Evolutionary conservation across 1,139 yeast genomes (phyloP).

Genomic region (Pichia sp.): DNA sequence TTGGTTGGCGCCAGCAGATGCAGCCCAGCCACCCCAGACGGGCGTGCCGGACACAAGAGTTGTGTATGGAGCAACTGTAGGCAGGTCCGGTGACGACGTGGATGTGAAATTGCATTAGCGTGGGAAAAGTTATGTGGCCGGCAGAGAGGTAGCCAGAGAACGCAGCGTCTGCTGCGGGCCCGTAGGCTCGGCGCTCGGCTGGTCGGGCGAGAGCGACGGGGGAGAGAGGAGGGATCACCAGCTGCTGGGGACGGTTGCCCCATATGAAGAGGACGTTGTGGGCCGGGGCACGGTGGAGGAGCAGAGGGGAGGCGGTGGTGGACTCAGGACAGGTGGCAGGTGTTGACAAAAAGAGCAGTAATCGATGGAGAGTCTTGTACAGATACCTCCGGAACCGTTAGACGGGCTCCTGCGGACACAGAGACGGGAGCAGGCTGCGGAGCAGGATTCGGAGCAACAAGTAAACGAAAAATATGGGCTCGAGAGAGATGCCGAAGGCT

Average conservation of each 20-base stretch:
- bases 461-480: neutral
- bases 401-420: neutral
- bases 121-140: too few relatives aligned
- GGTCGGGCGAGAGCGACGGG: too few relatives aligned
- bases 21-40: neutral
- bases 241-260: too few relatives aligned
- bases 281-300: too few relatives aligned
- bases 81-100: neutral
- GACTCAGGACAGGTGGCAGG: too few relatives aligned
- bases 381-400: neutral
- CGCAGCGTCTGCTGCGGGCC: too few relatives aligned
- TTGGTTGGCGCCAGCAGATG: neutral
- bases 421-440: neutral
- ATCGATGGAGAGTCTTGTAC: neutral
- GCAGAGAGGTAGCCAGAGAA: too few relatives aligned
- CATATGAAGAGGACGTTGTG: too few relatives aligned
- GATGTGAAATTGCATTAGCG: neutral
- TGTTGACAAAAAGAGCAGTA: neutral
- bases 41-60: neutral
- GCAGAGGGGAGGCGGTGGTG: neutral
- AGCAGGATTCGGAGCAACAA: neutral
- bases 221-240: too few relatives aligned
- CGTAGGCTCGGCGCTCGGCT: too few relatives aligned
- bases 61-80: neutral
- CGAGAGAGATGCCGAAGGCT: neutral